phyloP scores from a whole-genome alignment of 139 green algal genomes.

The Chlorokybus atmophyticus region DNA sequence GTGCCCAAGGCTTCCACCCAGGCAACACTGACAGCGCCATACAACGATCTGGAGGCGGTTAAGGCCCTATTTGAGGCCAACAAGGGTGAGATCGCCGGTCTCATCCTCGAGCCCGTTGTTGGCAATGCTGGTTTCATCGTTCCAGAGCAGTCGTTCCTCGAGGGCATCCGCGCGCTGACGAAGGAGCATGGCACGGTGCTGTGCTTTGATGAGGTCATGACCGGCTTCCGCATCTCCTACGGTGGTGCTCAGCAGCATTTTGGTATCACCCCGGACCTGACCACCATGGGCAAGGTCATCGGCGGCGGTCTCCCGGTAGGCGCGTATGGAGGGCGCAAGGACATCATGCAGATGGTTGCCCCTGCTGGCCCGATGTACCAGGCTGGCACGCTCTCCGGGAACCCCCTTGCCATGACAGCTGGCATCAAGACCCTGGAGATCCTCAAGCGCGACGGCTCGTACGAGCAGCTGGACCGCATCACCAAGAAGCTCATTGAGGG shows the following conservation, averaged over 20 bases:
- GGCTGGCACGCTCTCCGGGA: constrained; percentile 89
- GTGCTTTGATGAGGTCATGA: constrained; percentile 92
- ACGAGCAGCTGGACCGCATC: constrained; percentile 81
- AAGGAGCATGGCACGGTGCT: constrained; percentile 77
- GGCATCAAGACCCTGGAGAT: constrained; percentile 99
- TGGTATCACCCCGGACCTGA: constrained; percentile 91
- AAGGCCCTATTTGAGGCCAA: constrained; percentile 74
- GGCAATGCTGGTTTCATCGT: constrained; percentile 96
- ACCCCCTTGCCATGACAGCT: constrained; percentile 95
- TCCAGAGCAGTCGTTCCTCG: constrained; percentile 17
- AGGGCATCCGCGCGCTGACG: constrained; percentile 75
- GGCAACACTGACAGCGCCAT: constrained; percentile 52
- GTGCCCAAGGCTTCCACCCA: constrained; percentile 46
- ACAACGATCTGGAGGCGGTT: constrained; percentile 63
- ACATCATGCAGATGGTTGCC: constrained; percentile 98
- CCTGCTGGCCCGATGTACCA: constrained; percentile 95
- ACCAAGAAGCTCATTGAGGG: constrained; percentile 66
- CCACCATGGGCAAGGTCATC: constrained; percentile 99
- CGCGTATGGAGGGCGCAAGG: constrained; percentile 80
- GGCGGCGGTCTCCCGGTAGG: constrained; percentile 90
- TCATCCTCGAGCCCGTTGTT: constrained; percentile 93
- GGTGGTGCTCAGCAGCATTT: constrained; percentile 74
- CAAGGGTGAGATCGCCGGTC: constrained; percentile 87
- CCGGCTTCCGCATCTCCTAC: constrained; percentile 42
- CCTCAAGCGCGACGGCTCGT: constrained; percentile 66